phyloP scores from a whole-genome alignment of 2,329 filamentous ascomycete genomes.

The Pezicula neosporulosa region DNA sequence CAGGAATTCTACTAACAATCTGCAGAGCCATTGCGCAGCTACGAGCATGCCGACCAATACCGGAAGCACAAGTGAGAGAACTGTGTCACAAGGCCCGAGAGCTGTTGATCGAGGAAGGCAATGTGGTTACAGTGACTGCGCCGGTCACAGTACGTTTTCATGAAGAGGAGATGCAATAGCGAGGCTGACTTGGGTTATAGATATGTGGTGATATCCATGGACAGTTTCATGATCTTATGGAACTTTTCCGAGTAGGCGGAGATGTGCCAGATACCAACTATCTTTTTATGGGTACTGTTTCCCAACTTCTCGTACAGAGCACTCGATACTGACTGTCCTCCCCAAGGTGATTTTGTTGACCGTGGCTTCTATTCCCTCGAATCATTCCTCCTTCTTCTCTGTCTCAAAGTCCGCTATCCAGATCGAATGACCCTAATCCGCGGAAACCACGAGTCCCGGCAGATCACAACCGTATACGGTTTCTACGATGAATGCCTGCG shows the following conservation, averaged over 20 bases:
- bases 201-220: conserved; percentile 98
- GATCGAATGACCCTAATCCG: conserved; percentile 95
- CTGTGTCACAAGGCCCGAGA: conserved; percentile 96
- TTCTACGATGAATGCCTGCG: conserved; percentile 97
- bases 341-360: conserved; percentile 87
- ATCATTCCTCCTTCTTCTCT: conserved; percentile 91
- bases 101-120: conserved; percentile 94
- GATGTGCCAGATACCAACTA: conserved; percentile 96
- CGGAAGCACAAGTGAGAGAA: conserved; percentile 91
- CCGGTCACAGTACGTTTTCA: conserved; percentile 71
- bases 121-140: conserved; percentile 91
- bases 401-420: conserved; percentile 94
- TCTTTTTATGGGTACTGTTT: conserved; percentile 81
- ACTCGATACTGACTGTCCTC: conserved; percentile 10
- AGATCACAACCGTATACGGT: conserved; percentile 96
- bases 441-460: conserved; percentile 92
- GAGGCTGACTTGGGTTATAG: conserved; percentile 34
- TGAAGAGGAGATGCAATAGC: neutral
- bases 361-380: conserved; percentile 97
- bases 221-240: conserved; percentile 96
- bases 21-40: conserved; percentile 88
- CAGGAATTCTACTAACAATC: conserved; percentile 14
- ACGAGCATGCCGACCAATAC: conserved; percentile 92
- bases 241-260: conserved; percentile 88
- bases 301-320: too few species aligned